These are phyloP conservation scores for Didymella pomorum DNA, from an alignment of 2,329 filamentous ascomycete genomes.

Conservation along the genomic window DNA sequence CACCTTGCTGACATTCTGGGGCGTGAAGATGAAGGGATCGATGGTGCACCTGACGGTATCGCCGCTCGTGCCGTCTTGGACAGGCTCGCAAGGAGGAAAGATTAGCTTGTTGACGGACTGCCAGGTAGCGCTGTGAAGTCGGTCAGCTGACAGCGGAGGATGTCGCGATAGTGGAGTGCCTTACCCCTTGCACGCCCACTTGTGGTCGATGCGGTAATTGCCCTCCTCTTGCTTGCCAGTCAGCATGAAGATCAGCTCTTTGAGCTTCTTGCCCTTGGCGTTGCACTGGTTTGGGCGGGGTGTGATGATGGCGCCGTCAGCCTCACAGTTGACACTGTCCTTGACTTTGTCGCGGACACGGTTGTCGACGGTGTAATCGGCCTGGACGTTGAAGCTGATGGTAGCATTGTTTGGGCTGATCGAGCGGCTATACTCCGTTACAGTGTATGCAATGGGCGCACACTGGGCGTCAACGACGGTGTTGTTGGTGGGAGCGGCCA, in stretches of 20 bases:
- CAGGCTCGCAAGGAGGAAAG: constrained; percentile 20
- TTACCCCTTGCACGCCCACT: constrained; percentile 42
- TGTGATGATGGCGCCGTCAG: constrained; percentile 21
- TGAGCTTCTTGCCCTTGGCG: constrained; percentile 22
- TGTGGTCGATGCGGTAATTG: constrained; percentile 39
- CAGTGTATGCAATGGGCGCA: constrained; percentile 36
- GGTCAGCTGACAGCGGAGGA: background rate
- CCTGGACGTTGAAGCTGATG: constrained; percentile 39
- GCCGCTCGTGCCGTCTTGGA: constrained; percentile 10
- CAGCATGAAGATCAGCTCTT: constrained; percentile 35
- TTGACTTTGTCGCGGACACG: constrained; percentile 30
- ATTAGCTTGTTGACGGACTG: constrained; percentile 29
- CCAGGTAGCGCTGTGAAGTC: constrained; percentile 28
- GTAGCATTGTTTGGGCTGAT: constrained; percentile 21
- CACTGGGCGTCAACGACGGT: constrained; percentile 26
- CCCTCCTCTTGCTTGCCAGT: constrained; percentile 27
- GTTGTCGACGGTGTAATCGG: constrained; percentile 27
- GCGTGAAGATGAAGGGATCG: constrained; percentile 21
- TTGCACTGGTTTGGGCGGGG: constrained; percentile 35
- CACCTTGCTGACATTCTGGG: constrained; percentile 34
- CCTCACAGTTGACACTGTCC: constrained; percentile 30
- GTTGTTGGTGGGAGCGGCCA: constrained; percentile 26
- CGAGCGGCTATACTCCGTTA: constrained; percentile 34
- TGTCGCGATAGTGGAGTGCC: constrained; percentile 6
- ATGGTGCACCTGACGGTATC: constrained; percentile 19